Evolutionary conservation across 2,329 filamentous ascomycete species (phyloP).

Genomic region (Penicillium sp.): DNA sequence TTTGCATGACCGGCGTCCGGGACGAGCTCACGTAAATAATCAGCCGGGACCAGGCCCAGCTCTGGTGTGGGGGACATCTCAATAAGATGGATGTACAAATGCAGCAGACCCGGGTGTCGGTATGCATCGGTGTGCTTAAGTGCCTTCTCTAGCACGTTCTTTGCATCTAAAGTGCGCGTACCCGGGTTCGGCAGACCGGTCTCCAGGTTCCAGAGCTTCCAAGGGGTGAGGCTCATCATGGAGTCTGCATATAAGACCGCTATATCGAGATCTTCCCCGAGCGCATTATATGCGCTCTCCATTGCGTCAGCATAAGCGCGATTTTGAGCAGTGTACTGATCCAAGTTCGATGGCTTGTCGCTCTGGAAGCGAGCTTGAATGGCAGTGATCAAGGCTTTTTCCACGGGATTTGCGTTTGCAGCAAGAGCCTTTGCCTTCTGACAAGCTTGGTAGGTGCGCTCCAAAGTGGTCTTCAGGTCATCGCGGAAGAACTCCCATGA

Average conservation of each 20-base stretch:
- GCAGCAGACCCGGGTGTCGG: conserved; percentile 68
- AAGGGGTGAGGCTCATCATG: conserved; percentile 66
- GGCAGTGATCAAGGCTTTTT: conserved; percentile 65
- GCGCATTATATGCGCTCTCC: conserved; percentile 54
- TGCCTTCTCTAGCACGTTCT: conserved; percentile 59
- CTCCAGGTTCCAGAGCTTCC: conserved; percentile 63
- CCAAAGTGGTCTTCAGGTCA: conserved; percentile 56
- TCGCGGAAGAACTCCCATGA: conserved; percentile 72
- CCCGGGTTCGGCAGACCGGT: conserved; percentile 58
- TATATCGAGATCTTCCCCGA: conserved; percentile 63
- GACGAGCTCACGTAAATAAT: conserved; percentile 63
- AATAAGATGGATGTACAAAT: conserved; percentile 76
- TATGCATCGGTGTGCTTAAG: conserved; percentile 52
- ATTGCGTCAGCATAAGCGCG: conserved; percentile 63
- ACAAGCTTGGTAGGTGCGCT: conserved; percentile 49
- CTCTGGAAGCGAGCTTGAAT: conserved; percentile 63
- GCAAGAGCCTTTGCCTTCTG: conserved; percentile 45
- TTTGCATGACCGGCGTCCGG: conserved; percentile 70
- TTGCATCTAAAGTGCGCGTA: conserved; percentile 60
- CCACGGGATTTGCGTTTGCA: conserved; percentile 49
- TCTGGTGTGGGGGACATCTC: conserved; percentile 73
- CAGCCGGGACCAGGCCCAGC: conserved; percentile 59
- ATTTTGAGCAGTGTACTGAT: conserved; percentile 59
- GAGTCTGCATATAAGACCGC: conserved; percentile 64
- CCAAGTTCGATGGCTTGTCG: conserved; percentile 41